Percentiles rank a stretch among this genome's conserved stretches.
phyloP scores from a whole-genome alignment of 768 basidiomycete species.

The Hericium coralloides region DNA sequence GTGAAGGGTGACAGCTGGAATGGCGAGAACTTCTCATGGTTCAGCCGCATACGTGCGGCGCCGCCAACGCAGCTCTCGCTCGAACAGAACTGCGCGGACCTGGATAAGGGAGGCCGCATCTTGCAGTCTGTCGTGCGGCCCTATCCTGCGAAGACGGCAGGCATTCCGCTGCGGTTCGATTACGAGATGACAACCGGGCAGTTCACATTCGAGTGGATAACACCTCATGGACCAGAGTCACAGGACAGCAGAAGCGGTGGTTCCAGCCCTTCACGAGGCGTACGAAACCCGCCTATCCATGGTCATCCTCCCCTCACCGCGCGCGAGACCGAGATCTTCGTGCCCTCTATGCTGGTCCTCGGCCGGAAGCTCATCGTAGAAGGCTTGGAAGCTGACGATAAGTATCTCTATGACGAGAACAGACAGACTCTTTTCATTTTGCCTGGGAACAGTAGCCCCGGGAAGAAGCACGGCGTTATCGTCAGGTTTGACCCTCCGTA shows the following conservation, averaged over 20 bases:
- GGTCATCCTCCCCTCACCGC: constrained; percentile 34
- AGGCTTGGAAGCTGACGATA: constrained; percentile 43
- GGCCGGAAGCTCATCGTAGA: constrained; percentile 49
- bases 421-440: constrained; percentile 73
- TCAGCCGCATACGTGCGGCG: constrained; percentile 52
- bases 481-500: constrained; percentile 52
- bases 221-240: constrained; percentile 23
- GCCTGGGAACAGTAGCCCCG: constrained; percentile 29
- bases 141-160: constrained; percentile 85
- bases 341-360: constrained; percentile 55
- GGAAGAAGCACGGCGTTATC: constrained; percentile 37
- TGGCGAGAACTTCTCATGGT: constrained; percentile 97
- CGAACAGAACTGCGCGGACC: constrained; percentile 52
- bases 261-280: background rate
- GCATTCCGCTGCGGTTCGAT: constrained; percentile 62
- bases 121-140: constrained; percentile 78
- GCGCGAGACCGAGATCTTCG: constrained; percentile 77
- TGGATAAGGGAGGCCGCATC: constrained; percentile 80
- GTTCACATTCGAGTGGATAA: constrained; percentile 55
- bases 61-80: constrained; percentile 46
- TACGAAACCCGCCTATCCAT: constrained; percentile 25
- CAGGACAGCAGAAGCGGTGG: background rate
- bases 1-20: constrained; percentile 83
- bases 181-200: constrained; percentile 73
- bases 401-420: constrained; percentile 48